Conservation (phyloP, 306 rosid genomes). For the Cucumis hystrix region DNA sequence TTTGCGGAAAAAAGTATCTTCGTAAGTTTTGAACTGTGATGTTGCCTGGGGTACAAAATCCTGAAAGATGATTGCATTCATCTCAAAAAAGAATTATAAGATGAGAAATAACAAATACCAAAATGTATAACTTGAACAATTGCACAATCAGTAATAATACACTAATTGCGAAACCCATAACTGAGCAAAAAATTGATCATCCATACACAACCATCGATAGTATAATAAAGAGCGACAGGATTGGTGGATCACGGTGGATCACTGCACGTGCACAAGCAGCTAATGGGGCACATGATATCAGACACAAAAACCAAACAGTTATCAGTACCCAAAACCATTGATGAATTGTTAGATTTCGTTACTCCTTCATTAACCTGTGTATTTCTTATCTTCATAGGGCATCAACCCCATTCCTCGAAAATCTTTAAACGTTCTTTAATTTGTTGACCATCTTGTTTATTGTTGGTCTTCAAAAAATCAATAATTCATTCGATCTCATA, state of each 20-base stretch:
- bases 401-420: background rate
- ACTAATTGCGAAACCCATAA: background rate
- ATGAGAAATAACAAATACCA: background rate
- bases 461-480: background rate
- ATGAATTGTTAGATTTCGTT: background rate
- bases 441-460: background rate
- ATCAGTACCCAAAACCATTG: background rate
- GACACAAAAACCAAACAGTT: background rate
- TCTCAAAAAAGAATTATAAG: background rate
- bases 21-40: conserved; percentile 36
- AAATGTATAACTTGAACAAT: background rate
- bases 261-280: background rate
- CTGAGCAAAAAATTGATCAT: background rate
- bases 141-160: background rate
- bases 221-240: background rate
- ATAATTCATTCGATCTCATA: background rate
- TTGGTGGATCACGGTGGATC: too few species aligned
- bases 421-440: background rate
- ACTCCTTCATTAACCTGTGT: background rate
- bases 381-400: background rate
- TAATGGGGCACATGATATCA: background rate
- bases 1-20: conserved; percentile 47
- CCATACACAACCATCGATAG: background rate
- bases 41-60: conserved; percentile 31
- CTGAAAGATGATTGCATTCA: conserved; percentile 23